Conservation (phyloP, 108 stramenopile species). For the Cyclotella choctawhatcheeana region DNA sequence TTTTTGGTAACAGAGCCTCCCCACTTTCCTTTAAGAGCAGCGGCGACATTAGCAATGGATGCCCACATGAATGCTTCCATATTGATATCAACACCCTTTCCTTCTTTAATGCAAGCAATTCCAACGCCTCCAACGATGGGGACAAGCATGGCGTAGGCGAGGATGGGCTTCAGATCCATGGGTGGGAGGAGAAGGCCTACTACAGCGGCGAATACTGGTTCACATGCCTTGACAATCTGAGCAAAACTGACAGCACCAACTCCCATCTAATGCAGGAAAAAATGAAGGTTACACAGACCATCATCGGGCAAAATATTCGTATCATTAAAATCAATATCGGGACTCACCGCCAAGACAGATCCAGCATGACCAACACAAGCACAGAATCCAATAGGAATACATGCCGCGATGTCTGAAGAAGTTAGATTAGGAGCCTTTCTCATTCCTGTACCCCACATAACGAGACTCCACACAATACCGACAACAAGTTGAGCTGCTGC, state of each 20-base stretch:
- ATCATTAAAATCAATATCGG: background rate
- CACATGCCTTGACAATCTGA: constrained; percentile 97
- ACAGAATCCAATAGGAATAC: constrained; percentile 85
- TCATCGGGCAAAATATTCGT: background rate
- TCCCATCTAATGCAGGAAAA: constrained; percentile 59
- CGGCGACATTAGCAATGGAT: constrained; percentile 91
- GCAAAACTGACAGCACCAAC: constrained; percentile 96
- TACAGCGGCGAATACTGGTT: constrained; percentile 94
- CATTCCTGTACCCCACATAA: constrained; percentile 81
- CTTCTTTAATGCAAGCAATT: constrained; percentile 89
- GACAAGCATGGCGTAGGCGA: constrained; percentile 89
- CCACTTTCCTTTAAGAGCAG: constrained; percentile 88
- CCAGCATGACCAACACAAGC: constrained; percentile 81
- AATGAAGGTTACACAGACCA: background rate
- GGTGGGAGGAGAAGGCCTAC: constrained; percentile 87
- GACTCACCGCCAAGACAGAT: constrained; percentile 75
- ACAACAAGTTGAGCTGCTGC: constrained; percentile 79
- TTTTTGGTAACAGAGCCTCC: constrained; percentile 89
- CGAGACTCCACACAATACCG: constrained; percentile 71
- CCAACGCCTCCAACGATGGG: constrained; percentile 96
- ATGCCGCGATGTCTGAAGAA: constrained; percentile 68
- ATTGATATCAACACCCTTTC: constrained; percentile 91
- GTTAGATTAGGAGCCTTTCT: constrained; percentile 83
- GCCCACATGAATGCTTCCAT: constrained; percentile 89
- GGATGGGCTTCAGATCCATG: constrained; percentile 79